Conservation (phyloP, 805 yeast genomes). For the Cyberlindnera petersonii region DNA sequence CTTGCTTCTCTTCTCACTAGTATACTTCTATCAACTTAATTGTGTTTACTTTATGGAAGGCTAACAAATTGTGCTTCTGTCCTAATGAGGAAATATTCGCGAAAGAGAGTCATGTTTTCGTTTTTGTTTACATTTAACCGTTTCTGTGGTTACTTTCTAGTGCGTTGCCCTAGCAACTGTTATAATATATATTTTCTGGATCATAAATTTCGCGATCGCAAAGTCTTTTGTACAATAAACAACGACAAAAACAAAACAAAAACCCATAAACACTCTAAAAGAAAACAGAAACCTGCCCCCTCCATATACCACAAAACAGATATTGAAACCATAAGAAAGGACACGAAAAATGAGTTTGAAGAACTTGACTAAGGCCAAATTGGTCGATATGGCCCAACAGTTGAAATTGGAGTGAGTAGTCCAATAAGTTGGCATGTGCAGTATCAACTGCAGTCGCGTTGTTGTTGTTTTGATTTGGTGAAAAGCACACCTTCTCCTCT, state of each 20-base stretch:
- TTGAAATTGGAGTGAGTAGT: conserved; percentile 35
- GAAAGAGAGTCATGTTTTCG: neutral
- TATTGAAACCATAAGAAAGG: conserved; percentile 6
- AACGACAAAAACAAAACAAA: conserved; percentile 8
- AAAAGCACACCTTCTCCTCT: too few relatives aligned
- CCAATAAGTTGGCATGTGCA: too few relatives aligned
- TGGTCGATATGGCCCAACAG: conserved; percentile 33
- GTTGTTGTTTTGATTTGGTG: conserved; percentile 3
- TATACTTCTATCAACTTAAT: too few relatives aligned
- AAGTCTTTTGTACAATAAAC: too few relatives aligned
- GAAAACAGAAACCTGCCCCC: neutral
- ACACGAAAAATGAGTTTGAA: conserved; percentile 30
- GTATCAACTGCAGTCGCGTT: too few relatives aligned
- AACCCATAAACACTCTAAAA: conserved; percentile 10
- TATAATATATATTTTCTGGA: too few relatives aligned
- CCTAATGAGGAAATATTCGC: conserved; percentile 1
- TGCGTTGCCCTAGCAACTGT: conserved; percentile 5
- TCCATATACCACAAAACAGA: conserved; percentile 4
- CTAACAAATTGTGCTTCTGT: too few relatives aligned
- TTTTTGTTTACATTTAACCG: conserved; percentile 23
- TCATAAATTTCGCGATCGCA: too few relatives aligned
- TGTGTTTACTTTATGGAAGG: too few relatives aligned
- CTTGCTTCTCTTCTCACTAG: too few relatives aligned
- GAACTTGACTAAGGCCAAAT: conserved; percentile 34
- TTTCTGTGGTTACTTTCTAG: conserved; percentile 7